Evolutionary conservation across 2,329 filamentous ascomycete species (phyloP).

Genomic region (Hymenoscyphus albidus): DNA sequence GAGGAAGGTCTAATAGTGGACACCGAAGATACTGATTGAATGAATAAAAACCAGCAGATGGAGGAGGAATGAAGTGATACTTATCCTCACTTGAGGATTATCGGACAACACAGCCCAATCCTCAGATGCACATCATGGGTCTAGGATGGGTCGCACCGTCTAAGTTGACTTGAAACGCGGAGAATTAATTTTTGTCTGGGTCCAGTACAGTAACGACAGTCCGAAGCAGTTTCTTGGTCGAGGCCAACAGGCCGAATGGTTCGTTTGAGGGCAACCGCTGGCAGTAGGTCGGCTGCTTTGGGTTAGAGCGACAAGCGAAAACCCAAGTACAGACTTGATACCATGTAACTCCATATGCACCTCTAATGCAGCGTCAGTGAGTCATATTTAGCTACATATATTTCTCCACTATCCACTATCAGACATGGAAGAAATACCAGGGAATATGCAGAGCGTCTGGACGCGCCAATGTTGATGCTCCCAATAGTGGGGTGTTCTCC

Average conservation of each 20-base stretch:
- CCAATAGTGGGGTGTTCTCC: background rate
- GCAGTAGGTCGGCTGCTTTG: constrained; percentile 16
- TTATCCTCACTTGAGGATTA: constrained; percentile 28
- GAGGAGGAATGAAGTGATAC: constrained; percentile 27
- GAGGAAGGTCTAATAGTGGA: constrained; percentile 28
- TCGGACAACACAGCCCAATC: constrained; percentile 30
- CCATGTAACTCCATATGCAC: constrained; percentile 14
- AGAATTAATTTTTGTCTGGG: constrained; percentile 21
- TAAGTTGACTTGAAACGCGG: constrained; percentile 32
- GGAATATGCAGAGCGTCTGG: constrained; percentile 9
- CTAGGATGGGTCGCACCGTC: constrained; percentile 21
- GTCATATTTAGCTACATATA: constrained; percentile 31
- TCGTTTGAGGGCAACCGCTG: constrained; percentile 33
- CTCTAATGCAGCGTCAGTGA: constrained; percentile 32
- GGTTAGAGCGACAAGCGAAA: constrained; percentile 9
- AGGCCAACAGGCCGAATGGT: constrained; percentile 31
- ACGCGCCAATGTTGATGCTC: constrained; percentile 4
- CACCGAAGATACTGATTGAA: constrained; percentile 26
- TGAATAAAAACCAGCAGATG: constrained; percentile 32
- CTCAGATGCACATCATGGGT: constrained; percentile 23
- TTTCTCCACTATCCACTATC: constrained; percentile 4
- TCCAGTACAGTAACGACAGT: constrained; percentile 15
- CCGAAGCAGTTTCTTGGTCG: constrained; percentile 35
- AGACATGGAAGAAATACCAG: constrained; percentile 8
- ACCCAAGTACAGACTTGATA: background rate